Evolutionary conservation across 163 green algal genomes (phyloP).

Genomic region (Prototheca wickerhamii): DNA sequence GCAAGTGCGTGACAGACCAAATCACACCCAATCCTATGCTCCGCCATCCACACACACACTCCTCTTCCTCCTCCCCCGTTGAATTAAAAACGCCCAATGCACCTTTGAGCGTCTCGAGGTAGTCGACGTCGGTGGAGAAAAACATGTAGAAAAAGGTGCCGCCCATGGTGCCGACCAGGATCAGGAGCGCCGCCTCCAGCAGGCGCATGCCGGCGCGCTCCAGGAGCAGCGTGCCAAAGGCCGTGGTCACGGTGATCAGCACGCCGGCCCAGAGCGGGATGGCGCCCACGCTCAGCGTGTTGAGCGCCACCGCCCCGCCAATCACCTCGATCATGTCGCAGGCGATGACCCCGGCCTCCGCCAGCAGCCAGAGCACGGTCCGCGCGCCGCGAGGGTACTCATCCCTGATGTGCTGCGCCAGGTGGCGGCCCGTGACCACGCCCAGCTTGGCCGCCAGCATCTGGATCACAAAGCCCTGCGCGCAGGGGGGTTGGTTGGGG

Average conservation of each 20-base stretch:
- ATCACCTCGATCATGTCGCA: conserved; percentile 22
- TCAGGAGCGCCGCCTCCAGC: conserved; percentile 48
- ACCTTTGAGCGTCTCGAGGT: neutral
- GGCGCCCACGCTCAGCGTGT: conserved; percentile 22
- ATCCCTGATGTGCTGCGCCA: conserved; percentile 46
- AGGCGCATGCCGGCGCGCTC: conserved; percentile 41
- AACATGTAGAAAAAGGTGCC: conserved; percentile 13
- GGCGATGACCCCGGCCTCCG: conserved; percentile 7
- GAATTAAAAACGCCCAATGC: neutral
- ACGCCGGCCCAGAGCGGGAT: conserved; percentile 64
- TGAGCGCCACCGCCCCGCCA: conserved; percentile 48
- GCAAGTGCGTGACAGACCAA: too few species aligned
- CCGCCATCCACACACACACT: too few species aligned
- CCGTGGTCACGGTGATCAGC: conserved; percentile 45
- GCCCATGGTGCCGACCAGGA: conserved; percentile 6
- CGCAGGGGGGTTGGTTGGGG: neutral
- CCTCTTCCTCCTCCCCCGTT: too few species aligned
- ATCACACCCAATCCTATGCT: too few species aligned
- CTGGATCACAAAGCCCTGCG: conserved; percentile 54
- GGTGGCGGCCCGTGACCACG: conserved; percentile 58
- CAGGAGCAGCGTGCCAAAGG: conserved; percentile 60
- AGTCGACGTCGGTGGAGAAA: conserved; percentile 10
- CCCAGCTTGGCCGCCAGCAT: conserved; percentile 67
- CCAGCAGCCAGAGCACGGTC: conserved; percentile 1
- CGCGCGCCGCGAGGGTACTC: conserved; percentile 4